Evolutionary conservation across 805 yeast genomes (phyloP), one percentile per base, ranked within the genome.

Genomic region (Metschnikowia cubensis): DNA sequence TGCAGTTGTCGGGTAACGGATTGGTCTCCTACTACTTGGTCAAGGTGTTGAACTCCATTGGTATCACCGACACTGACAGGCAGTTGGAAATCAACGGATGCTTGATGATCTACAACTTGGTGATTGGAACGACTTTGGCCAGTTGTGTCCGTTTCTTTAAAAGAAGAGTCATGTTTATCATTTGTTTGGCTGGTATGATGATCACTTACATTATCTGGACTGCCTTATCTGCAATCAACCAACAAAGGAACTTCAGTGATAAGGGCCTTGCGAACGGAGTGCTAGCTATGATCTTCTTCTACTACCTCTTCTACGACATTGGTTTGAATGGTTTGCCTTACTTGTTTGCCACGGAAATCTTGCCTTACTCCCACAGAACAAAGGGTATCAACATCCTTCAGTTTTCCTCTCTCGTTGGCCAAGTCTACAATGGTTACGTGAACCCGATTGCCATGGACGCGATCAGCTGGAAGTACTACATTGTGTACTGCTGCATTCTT

Each of bases 1-100:
- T 68, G 75, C 81, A 76, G 58, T 58, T 75, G 38, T 74, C 80
- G 15, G 83, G 83, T 58, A 77, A 76, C 57, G 80, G 80, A 50
- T 64, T 79, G 51, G 78, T 77, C 25, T 73, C 80, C 3, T 79
- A 77, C 69, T 79, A 79, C 62, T 65, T 79, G 53, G 67, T 71
- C 51, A 69, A 72, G 57, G 84, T 81, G 13, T 70, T 81, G 55
- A 59, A 65, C 50, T 73, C 81, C 22, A 78, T 81, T 60, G 84
- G 85, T 51, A 76, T 80, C 57, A 76, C 77, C 42, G 69, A 68
- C n/a, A 47, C 50, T 10, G 51, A 47, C 39, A 47, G 17, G 33
- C 80, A 80, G 62, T 70, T 79, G 49, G 61, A 74, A 45, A 72
- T 79, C 60, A 80, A 80, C 60, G 83, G 79, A 49, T 74, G 76